These are phyloP conservation scores for Paracoccidioides brasiliensis DNA, from an alignment of 2,329 filamentous ascomycete species.

Conservation along the genomic window DNA sequence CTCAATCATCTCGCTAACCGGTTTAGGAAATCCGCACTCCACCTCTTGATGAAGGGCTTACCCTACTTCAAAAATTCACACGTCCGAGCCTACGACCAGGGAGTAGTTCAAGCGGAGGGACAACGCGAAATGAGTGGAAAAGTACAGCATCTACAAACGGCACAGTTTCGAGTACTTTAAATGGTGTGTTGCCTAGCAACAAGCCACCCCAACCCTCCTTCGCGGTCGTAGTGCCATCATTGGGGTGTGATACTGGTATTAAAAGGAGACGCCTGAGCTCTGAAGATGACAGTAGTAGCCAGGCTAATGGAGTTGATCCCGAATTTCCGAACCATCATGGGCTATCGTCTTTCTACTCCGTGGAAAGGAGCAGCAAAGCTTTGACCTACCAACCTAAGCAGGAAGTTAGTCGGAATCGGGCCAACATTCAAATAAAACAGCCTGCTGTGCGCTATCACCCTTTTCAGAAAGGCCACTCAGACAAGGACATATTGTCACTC, in stretches of 20 bases:
- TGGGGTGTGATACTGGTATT: not conserved
- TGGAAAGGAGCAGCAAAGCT: not conserved
- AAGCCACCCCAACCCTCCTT: not conserved
- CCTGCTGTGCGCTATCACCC: not conserved
- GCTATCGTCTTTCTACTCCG: slow-evolving; percentile 2
- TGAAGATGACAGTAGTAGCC: not conserved
- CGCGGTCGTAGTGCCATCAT: not conserved
- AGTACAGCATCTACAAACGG: not conserved
- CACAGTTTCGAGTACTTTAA: not conserved
- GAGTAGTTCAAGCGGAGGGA: not conserved
- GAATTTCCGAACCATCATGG: slow-evolving; percentile 3
- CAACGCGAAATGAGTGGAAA: not conserved
- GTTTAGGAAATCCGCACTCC: slow-evolving; percentile 1
- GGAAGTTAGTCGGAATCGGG: not conserved
- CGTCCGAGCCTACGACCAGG: not conserved
- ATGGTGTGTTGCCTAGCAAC: not conserved
- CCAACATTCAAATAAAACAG: not conserved
- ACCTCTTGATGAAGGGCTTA: not conserved
- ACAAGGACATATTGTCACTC: slow-evolving; percentile 6
- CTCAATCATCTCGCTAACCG: not conserved
- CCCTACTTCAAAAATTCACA: not conserved
- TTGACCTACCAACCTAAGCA: not conserved
- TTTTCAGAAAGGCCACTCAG: not conserved
- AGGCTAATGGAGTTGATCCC: not conserved
- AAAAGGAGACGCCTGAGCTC: not conserved